These are phyloP conservation scores for Gossypium anomalum DNA, from an alignment of 345 rosid species.

Conservation along the genomic window DNA sequence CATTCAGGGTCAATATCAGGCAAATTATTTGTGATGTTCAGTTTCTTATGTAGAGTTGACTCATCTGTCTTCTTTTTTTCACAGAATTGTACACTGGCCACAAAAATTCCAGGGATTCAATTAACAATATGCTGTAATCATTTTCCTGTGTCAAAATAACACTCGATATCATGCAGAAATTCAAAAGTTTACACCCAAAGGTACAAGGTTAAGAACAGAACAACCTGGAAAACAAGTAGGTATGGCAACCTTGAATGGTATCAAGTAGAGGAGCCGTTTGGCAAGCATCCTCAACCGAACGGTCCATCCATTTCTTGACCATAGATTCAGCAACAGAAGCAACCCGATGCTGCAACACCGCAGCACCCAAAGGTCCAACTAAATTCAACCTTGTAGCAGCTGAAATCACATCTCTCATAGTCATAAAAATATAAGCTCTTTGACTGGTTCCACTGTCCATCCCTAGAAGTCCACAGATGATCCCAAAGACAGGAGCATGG, in stretches of 20 bases:
- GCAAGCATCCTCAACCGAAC: conserved; percentile 65
- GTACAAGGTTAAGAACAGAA: conserved; percentile 48
- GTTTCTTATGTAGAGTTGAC: too few species aligned
- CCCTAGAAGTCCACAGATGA: conserved; percentile 69
- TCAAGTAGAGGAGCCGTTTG: conserved; percentile 82
- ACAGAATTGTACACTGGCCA: not conserved
- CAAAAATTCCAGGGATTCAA: not conserved
- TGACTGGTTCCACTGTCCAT: conserved; percentile 58
- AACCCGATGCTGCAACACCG: conserved; percentile 74
- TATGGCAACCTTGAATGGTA: conserved; percentile 69
- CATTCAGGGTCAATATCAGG: not conserved
- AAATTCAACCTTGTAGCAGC: conserved; percentile 87
- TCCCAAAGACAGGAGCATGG: conserved; percentile 82
- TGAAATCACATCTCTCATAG: conserved; percentile 69
- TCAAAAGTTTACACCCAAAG: not conserved
- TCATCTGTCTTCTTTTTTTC: not conserved
- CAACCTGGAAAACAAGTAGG: conserved; percentile 78
- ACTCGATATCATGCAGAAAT: not conserved
- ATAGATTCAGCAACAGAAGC: conserved; percentile 54
- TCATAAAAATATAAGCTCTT: conserved; percentile 73
- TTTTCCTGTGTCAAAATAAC: not conserved
- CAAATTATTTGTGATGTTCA: not conserved
- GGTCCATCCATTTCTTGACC: conserved; percentile 56
- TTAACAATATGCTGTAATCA: not conserved
- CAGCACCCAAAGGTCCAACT: conserved; percentile 74